Percentiles rank a stretch among this genome's conserved stretches.
These are phyloP conservation scores for Dioszegia hungarica DNA, from an alignment of 768 basidiomycete genomes.

Conservation along the genomic window DNA sequence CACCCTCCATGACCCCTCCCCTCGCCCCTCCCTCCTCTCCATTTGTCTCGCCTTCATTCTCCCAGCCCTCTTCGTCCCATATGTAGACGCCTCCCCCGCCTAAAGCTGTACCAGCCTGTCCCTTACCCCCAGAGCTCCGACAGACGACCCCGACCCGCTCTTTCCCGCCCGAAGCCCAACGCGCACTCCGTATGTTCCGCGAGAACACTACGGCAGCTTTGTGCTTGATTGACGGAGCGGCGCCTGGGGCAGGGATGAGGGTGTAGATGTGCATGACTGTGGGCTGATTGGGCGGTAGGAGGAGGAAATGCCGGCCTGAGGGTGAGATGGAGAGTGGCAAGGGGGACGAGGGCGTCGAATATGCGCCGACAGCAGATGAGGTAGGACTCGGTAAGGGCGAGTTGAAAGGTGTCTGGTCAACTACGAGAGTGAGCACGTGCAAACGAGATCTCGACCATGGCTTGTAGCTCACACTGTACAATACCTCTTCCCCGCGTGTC, in stretches of 20 bases:
- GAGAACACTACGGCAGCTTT: constrained; percentile 56
- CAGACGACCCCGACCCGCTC: constrained; percentile 8
- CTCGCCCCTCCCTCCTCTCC: constrained; percentile 55
- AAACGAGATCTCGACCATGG: background rate
- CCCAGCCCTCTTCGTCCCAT: constrained; percentile 46
- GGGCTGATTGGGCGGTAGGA: constrained; percentile 54
- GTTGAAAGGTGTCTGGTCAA: constrained; percentile 21
- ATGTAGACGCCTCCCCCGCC: constrained; percentile 27
- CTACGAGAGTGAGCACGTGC: constrained; percentile 7
- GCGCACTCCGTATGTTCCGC: constrained; percentile 60
- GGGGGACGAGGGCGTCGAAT: constrained; percentile 58
- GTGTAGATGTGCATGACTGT: constrained; percentile 64
- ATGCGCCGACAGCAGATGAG: constrained; percentile 58
- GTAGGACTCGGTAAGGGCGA: constrained; percentile 14
- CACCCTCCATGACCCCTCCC: constrained; percentile 67
- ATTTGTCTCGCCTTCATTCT: constrained; percentile 50
- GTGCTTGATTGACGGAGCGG: constrained; percentile 31
- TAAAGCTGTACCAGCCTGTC: background rate
- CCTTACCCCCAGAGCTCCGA: constrained; percentile 5
- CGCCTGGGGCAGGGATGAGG: constrained; percentile 62
- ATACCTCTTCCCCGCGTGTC: constrained; percentile 79
- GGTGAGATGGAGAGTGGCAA: constrained; percentile 76
- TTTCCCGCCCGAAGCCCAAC: constrained; percentile 58
- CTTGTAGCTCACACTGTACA: constrained; percentile 68
- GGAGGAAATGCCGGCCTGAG: constrained; percentile 66